Evolutionary conservation across 2,329 filamentous ascomycete genomes (phyloP).

Genomic region (Grosmannia penicillata): DNA sequence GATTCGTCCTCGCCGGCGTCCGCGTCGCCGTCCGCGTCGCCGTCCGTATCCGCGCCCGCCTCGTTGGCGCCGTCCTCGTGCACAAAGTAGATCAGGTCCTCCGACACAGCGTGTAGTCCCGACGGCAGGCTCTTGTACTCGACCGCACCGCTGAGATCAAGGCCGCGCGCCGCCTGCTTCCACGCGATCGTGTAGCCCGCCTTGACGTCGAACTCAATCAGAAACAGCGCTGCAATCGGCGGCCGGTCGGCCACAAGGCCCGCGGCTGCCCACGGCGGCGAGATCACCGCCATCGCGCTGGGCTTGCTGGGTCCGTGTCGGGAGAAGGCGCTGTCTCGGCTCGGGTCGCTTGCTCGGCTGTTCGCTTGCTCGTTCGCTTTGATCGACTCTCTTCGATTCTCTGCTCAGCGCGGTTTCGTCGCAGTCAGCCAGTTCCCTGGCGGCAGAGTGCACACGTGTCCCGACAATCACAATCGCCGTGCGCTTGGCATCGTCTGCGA

Average conservation of each 20-base stretch:
- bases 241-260: constrained; percentile 30
- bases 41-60: constrained; percentile 9
- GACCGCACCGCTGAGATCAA: constrained; percentile 71
- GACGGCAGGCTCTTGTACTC: constrained; percentile 96
- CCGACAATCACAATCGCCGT: too few relatives aligned
- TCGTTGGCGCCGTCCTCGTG: constrained; percentile 39
- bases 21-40: constrained; percentile 13
- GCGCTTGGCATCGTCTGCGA: too few relatives aligned
- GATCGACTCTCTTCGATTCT: too few relatives aligned
- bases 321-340: too few relatives aligned
- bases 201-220: constrained; percentile 86
- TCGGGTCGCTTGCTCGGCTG: too few relatives aligned
- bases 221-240: constrained; percentile 63
- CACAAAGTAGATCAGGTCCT: constrained; percentile 89
- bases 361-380: too few relatives aligned
- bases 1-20: not conserved
- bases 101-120: constrained; percentile 72
- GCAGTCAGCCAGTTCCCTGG: too few relatives aligned
- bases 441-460: too few relatives aligned
- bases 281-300: not conserved
- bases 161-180: constrained; percentile 57
- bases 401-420: too few relatives aligned
- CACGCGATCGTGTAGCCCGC: constrained; percentile 83
- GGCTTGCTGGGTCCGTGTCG: too few relatives aligned
- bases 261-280: not conserved